These are phyloP conservation scores for Teunomyces atbi DNA, from an alignment of 805 yeast species.

Conservation along the genomic window DNA sequence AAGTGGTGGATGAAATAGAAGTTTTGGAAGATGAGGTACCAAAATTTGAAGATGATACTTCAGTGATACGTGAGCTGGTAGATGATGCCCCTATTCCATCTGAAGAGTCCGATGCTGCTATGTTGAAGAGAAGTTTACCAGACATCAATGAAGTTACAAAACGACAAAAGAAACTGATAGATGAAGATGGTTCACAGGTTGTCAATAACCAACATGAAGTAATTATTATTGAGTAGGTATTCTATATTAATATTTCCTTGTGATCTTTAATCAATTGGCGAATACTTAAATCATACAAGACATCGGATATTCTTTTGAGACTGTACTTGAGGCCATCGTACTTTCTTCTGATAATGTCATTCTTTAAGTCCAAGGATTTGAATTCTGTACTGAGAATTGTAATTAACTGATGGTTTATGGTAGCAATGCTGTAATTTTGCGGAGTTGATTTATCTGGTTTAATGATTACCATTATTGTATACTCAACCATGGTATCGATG, in stretches of 20 bases:
- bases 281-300: conserved; percentile 23
- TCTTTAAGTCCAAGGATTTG: conserved; percentile 28
- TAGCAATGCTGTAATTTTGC: conserved; percentile 16
- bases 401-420: conserved; percentile 21
- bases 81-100: too few relatives aligned
- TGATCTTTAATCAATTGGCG: conserved; percentile 10
- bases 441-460: conserved; percentile 11
- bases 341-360: conserved; percentile 25
- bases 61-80: too few relatives aligned
- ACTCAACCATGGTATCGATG: conserved; percentile 23
- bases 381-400: conserved; percentile 25
- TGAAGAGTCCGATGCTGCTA: too few relatives aligned
- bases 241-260: neutral
- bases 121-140: neutral
- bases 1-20: too few relatives aligned
- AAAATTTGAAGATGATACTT: too few relatives aligned
- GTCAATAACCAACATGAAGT: neutral
- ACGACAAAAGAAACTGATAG: conserved; percentile 1
- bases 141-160: conserved; percentile 5
- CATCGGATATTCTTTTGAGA: conserved; percentile 23
- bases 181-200: neutral
- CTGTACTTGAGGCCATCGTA: conserved; percentile 30
- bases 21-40: too few relatives aligned
- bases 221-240: neutral
- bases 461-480: conserved; percentile 23